Base-by-base conservation (phyloP, 441 rosid genomes). In the Eruca vesicaria region DNA sequence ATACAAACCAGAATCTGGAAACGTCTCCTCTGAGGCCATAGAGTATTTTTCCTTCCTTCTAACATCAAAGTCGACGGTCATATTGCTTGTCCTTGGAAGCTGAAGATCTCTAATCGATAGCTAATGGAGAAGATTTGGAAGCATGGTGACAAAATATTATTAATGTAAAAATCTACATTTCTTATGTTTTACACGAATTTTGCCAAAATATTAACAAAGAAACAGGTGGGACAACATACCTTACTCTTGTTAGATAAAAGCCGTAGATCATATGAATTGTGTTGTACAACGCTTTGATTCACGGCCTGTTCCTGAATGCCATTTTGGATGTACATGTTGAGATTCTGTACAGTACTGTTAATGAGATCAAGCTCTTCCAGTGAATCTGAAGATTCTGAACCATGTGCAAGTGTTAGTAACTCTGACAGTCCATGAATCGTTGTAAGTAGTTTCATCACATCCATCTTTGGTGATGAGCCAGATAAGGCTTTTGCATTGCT, bases 341-440 rank as follows among this genome's bases (percentile, higher is more conserved):
- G 87, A 62, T 85, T 85, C 65, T 78, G 66, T 45, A 85, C 74
- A 68, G 81, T 78, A 41, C 63, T 74, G 73, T 64, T 75, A 67
- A 85, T 28, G 53, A 70, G 82, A 72, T 72, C 84, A 81, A 65
- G 35, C 52, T 81, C 86, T 59, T 76, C 80, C 63, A 68, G 20
- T 64, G 79, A 80, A 79, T 79, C 79, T 65, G 76, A 73, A 80
- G 70, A 76, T 70, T 76, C 78, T 79, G 84, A 73, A 84, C 79
- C 82, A 62, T 76, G 77, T 23, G 71, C 58, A 58, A 28, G 20
- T 65, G 77, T 55, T 56, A 87, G 87, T 74, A 84, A 77, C 81
- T 82, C 80, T 7, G 89, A 87, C 67, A 87, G 71, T 38, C 76
- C 75, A 73, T 78, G 80, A 76, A 87, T 77, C 29, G 84, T 79